These are phyloP conservation scores for Grosmannia serpens DNA, from an alignment of 2,329 filamentous ascomycete genomes.

Conservation along the genomic window DNA sequence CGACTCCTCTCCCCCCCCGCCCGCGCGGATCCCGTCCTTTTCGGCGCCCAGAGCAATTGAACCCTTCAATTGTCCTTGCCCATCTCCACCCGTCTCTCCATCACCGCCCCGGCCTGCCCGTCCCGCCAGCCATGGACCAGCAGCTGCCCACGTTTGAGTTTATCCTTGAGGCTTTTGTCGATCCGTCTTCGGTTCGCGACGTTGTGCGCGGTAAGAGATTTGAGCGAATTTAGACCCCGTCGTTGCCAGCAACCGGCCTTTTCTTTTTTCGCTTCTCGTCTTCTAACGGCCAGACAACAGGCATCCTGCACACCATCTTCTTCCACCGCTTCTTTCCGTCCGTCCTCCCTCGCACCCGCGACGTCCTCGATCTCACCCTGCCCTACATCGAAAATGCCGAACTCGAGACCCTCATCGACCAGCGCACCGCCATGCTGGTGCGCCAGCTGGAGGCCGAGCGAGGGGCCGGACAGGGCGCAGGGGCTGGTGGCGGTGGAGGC, in stretches of 20 bases:
- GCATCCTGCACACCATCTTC: constrained; percentile 93
- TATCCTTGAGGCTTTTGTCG: constrained; percentile 86
- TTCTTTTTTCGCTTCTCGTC: no score
- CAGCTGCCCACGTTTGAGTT: constrained; percentile 59
- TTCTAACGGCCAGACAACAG: constrained; percentile 29
- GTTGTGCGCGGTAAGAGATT: constrained; percentile 66
- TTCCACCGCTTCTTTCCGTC: constrained; percentile 96
- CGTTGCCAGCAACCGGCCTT: no score
- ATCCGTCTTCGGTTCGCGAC: constrained; percentile 80
- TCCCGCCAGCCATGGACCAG: constrained; percentile 9
- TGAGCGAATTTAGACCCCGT: no score
- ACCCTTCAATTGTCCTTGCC: no score
- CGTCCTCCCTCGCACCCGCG: constrained; percentile 68
- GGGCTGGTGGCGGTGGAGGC: constrained; percentile 34
- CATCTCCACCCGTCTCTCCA: neutral
- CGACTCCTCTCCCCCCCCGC: neutral
- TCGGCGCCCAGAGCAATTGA: neutral
- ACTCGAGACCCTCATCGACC: constrained; percentile 87
- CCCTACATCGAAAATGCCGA: constrained; percentile 84
- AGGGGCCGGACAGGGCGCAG: constrained; percentile 31
- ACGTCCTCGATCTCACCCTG: constrained; percentile 81
- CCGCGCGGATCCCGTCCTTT: neutral
- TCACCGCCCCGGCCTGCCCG: neutral
- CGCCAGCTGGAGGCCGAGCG: constrained; percentile 57
- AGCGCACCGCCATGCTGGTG: constrained; percentile 67